Evolutionary conservation across 306 rosid species (phyloP), one percentile per base, ranked within the genome.

Genomic region (Castanopsis chinensis): DNA sequence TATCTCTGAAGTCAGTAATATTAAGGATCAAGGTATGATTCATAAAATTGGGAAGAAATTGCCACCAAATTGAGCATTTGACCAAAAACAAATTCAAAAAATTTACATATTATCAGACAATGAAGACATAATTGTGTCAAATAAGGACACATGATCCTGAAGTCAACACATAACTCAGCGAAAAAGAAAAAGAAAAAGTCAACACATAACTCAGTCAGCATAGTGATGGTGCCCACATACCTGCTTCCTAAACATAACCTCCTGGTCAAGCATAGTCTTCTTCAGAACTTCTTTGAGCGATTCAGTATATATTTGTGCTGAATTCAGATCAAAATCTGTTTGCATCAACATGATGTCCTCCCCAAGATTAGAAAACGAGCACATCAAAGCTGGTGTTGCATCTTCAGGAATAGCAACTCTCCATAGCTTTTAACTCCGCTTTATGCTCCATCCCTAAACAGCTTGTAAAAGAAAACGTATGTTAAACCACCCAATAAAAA

Each of bases 241-340:
- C 93, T 90, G 91, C 20, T 80, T 82, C 68, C 71, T 83, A 84
- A 89, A 90, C 51, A 90, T 6, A 75, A 84, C 72, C 78, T 90
- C 90, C 79, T 90, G 93, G 68, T 70, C 82, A 23, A 90, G 85
- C 90, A 90, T 87, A n/a, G 88, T 86, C 71, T 82, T 82, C 86
- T 71, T 82, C 82, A 90, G 56, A 79, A 76, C 82, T 58, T 85
- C 88, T 49, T 74, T 74, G 73, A 70, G 79, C 19, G 89, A 67
- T 67, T 72, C 79, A 8, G 75, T 61, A 51, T 69, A 79, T 14
- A 76, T 35, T 75, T 79, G 86, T 32, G 72, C 68, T 6, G 88
- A 74, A 57, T 83, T 84, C 64, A 80, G 83, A 72, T 84, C 86
- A 77, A 84, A 82, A 32, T 77, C 89, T 73, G 80, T 83, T 54